These are phyloP conservation scores for Polytrichum commune DNA, from an alignment of 225 moss, liverwort and hornwort species.

Conservation along the genomic window DNA sequence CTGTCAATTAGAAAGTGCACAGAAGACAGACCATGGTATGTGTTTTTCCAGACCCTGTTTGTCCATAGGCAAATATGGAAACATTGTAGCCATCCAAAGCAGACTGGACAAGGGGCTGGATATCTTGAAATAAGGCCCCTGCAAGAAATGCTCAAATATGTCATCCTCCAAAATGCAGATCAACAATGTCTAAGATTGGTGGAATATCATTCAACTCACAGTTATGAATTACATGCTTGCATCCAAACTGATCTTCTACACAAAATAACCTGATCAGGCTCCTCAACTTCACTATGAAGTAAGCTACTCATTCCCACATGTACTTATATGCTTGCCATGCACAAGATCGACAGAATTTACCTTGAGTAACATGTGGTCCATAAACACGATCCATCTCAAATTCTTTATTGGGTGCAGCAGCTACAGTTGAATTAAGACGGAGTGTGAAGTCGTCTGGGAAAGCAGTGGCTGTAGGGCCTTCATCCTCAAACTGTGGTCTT, in stretches of 20 bases:
- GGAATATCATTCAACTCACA: no score
- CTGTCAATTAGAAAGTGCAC: background rate
- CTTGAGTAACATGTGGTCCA: constrained; percentile 91
- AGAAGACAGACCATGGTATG: constrained; percentile 59
- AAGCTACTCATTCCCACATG: no score
- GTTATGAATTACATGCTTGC: background rate
- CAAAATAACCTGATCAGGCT: background rate
- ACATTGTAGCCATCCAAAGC: constrained; percentile 93
- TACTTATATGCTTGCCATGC: background rate
- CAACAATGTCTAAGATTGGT: background rate
- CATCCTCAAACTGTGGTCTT: constrained; percentile 94
- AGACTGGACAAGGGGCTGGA: constrained; percentile 90
- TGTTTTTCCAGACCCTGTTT: constrained; percentile 96
- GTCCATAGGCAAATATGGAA: constrained; percentile 88
- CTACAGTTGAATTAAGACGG: constrained; percentile 62
- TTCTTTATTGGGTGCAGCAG: constrained; percentile 58
- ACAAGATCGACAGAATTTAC: constrained; percentile 18
- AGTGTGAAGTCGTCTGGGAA: constrained; percentile 82
- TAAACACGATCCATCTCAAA: constrained; percentile 93
- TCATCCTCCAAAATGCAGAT: background rate
- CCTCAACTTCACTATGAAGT: no score
- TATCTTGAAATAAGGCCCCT: constrained; percentile 76
- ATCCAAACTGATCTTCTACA: background rate
- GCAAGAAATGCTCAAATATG: constrained; percentile 2
- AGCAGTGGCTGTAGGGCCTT: constrained; percentile 77